phyloP scores from a whole-genome alignment of 495 filamentous ascomycete genomes.

The Neurospora sp. region DNA sequence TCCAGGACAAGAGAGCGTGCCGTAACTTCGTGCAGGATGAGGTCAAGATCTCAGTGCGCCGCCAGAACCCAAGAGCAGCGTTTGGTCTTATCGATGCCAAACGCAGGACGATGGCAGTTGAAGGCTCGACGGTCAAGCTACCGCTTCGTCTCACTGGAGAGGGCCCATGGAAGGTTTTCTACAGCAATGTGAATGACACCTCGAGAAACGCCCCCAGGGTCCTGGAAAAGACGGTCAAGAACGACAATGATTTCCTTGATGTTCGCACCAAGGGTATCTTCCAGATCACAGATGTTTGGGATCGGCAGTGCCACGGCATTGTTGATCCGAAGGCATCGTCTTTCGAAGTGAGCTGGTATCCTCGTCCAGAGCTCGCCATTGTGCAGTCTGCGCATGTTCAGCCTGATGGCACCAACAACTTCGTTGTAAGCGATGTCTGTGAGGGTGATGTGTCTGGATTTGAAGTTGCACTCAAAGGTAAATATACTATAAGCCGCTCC shows the following conservation, averaged over 20 bases:
- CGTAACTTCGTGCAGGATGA: conserved; percentile 73
- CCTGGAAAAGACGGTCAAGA: conserved; percentile 29
- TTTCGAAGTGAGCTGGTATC: conserved; percentile 77
- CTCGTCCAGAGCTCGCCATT: conserved; percentile 62
- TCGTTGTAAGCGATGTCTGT: conserved; percentile 70
- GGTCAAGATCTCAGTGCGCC: conserved; percentile 71
- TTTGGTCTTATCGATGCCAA: conserved; percentile 79
- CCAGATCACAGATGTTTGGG: conserved; percentile 63
- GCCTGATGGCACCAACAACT: conserved; percentile 33
- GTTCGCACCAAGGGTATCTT: conserved; percentile 63
- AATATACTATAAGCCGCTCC: conserved; percentile 6
- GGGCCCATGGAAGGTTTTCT: conserved; percentile 69
- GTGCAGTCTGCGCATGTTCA: conserved; percentile 49
- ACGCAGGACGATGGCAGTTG: conserved; percentile 59
- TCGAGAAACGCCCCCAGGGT: conserved; percentile 9
- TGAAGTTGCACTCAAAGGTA: conserved; percentile 68
- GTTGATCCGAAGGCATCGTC: conserved; percentile 59
- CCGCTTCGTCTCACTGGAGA: conserved; percentile 77
- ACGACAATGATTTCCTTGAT: conserved; percentile 60
- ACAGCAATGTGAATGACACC: conserved; percentile 51
- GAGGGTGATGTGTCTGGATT: conserved; percentile 87
- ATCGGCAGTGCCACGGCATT: conserved; percentile 67
- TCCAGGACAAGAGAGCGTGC: conserved; percentile 80
- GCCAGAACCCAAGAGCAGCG: conserved; percentile 71
- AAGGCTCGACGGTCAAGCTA: conserved; percentile 58